Evolutionary conservation across 73 alveolate species (phyloP).

Genomic region (Uronychia binucleata): DNA sequence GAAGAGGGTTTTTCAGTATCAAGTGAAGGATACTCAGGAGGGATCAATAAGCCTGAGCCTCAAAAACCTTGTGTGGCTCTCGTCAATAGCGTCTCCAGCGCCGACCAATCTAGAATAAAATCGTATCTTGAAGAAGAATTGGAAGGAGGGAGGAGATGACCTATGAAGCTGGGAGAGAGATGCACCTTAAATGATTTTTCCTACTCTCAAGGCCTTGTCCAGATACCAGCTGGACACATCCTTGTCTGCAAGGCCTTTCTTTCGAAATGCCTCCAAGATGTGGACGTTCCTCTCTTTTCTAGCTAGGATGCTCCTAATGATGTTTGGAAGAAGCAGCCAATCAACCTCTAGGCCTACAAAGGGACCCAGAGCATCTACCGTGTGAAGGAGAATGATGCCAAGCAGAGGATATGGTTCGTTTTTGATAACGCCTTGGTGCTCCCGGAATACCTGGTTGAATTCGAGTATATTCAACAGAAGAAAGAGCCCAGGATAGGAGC

Average conservation of each 20-base stretch:
- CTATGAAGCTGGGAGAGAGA: too few relatives aligned
- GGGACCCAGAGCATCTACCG: constrained; percentile 72
- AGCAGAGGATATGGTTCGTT: constrained; percentile 84
- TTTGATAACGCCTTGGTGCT: constrained; percentile 81
- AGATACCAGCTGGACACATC: constrained; percentile 76
- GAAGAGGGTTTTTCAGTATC: constrained; percentile 82
- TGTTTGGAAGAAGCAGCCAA: constrained; percentile 64
- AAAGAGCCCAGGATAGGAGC: not conserved
- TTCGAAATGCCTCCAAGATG: constrained; percentile 72
- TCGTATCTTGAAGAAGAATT: constrained; percentile 39
- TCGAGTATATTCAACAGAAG: constrained; percentile 60
- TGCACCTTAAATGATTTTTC: constrained; percentile 27
- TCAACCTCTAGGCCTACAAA: constrained; percentile 32
- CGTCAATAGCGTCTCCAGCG: constrained; percentile 72
- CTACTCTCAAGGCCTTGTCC: constrained; percentile 43
- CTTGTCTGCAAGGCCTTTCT: constrained; percentile 84
- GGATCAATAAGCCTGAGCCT: constrained; percentile 60
- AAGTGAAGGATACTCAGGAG: constrained; percentile 63
- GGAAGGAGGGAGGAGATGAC: constrained; percentile 30
- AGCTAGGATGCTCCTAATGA: constrained; percentile 67
- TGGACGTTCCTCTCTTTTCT: constrained; percentile 54
- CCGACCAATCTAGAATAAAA: constrained; percentile 75
- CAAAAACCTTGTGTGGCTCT: constrained; percentile 68
- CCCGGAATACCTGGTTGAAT: constrained; percentile 90
- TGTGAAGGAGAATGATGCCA: constrained; percentile 70